These are phyloP conservation scores for Pichia cabralensis DNA, from an alignment of 805 yeast species.

Conservation along the genomic window DNA sequence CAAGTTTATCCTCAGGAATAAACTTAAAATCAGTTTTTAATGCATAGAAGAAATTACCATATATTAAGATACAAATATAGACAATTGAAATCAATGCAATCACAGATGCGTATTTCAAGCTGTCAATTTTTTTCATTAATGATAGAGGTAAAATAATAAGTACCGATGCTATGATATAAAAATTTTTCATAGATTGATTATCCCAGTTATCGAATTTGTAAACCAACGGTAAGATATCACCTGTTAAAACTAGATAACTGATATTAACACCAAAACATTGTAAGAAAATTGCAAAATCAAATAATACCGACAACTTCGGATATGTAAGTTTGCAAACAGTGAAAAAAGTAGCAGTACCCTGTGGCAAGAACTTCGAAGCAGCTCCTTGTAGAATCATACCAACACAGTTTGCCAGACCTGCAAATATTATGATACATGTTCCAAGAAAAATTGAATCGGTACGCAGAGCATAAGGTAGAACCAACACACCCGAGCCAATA, in stretches of 20 bases:
- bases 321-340: constrained; percentile 61
- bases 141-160: constrained; percentile 54
- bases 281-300: constrained; percentile 63
- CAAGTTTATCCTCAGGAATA: constrained; percentile 33
- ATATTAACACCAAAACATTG: constrained; percentile 77
- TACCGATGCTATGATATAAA: constrained; percentile 46
- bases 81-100: constrained; percentile 58
- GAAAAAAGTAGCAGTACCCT: constrained; percentile 62
- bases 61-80: constrained; percentile 48
- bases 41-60: constrained; percentile 34
- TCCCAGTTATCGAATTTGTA: constrained; percentile 28
- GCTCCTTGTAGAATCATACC: constrained; percentile 58
- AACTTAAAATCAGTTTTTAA: constrained; percentile 25
- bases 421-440: constrained; percentile 40
- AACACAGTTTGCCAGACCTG: constrained; percentile 56
- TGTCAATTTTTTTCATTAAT: constrained; percentile 52
- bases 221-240: constrained; percentile 63
- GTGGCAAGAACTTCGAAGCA: constrained; percentile 45
- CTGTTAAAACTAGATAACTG: constrained; percentile 62
- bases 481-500: constrained; percentile 71
- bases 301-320: constrained; percentile 58
- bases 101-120: constrained; percentile 61
- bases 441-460: constrained; percentile 62
- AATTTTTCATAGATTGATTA: constrained; percentile 27
- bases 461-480: constrained; percentile 63